Evolutionary conservation across 2,329 filamentous ascomycete species (phyloP).

Genomic region (Xylariales sp.): DNA sequence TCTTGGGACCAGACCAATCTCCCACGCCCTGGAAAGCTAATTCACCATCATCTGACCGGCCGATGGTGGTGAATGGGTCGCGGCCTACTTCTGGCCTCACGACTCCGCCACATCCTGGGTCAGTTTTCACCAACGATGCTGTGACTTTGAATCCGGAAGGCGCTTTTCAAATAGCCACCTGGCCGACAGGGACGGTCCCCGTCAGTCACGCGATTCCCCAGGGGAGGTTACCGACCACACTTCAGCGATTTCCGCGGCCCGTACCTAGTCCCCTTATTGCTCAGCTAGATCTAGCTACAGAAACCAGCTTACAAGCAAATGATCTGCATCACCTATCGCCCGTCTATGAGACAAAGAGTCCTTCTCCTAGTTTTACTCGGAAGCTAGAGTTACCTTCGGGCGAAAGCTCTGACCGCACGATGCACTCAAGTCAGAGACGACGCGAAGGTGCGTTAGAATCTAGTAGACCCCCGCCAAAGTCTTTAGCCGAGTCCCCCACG

Average conservation of each 20-base stretch:
- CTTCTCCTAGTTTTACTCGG: conserved; percentile 72
- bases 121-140: conserved; percentile 47
- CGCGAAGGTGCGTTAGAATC: conserved; percentile 41
- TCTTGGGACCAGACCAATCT: conserved; percentile 40
- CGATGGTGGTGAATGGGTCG: conserved; percentile 60
- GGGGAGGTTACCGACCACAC: conserved; percentile 25
- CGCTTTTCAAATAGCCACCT: conserved; percentile 38
- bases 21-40: conserved; percentile 42
- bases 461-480: conserved; percentile 48
- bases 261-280: conserved; percentile 63
- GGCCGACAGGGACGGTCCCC: conserved; percentile 34
- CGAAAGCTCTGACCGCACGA: conserved; percentile 38
- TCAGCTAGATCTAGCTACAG: conserved; percentile 66
- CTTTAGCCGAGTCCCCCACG: conserved; percentile 40
- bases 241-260: conserved; percentile 53
- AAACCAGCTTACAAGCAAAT: conserved; percentile 55
- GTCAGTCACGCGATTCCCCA: conserved; percentile 6
- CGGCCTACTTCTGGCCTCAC: conserved; percentile 31
- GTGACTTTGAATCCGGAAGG: conserved; percentile 45
- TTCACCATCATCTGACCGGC: conserved; percentile 54
- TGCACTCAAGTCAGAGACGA: conserved; percentile 32
- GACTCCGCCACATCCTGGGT: conserved; percentile 32
- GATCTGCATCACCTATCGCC: conserved; percentile 73
- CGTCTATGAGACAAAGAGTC: conserved; percentile 78
- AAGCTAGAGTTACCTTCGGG: conserved; percentile 59